These are phyloP conservation scores for Globisporangium uncinulatum DNA, from an alignment of 352 stramenopile genomes.

Conservation along the genomic window DNA sequence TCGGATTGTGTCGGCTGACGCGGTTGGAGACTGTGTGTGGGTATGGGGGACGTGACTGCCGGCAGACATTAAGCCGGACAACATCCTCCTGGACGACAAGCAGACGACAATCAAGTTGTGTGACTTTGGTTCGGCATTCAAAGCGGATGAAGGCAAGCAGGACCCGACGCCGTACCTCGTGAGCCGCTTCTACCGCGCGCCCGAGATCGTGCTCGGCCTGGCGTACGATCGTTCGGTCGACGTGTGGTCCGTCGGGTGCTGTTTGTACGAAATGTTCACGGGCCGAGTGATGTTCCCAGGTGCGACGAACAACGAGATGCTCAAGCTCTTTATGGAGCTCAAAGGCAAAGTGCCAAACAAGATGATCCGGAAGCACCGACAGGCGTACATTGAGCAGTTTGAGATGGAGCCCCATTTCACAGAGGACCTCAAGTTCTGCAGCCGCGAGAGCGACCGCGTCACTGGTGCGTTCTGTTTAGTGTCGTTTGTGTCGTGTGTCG, in stretches of 20 bases:
- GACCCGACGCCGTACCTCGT: conserved; percentile 98
- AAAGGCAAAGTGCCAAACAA: conserved; percentile 89
- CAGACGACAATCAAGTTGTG: conserved; percentile 95
- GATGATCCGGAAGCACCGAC: conserved; percentile 77
- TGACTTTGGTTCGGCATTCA: conserved; percentile 97
- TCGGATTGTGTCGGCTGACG: neutral
- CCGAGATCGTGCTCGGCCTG: conserved; percentile 90
- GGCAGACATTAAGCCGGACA: conserved; percentile 97
- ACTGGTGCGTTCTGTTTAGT: conserved; percentile 46
- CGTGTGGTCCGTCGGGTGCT: conserved; percentile 97
- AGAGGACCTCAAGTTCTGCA: conserved; percentile 82
- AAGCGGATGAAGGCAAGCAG: conserved; percentile 86
- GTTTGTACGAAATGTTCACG: conserved; percentile 97
- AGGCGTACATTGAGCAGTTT: conserved; percentile 75
- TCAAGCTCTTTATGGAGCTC: conserved; percentile 95
- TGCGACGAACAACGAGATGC: conserved; percentile 97
- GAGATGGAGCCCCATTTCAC: conserved; percentile 86
- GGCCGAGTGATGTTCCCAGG: conserved; percentile 97
- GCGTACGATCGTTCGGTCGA: conserved; percentile 95
- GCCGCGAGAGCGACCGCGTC: conserved; percentile 72
- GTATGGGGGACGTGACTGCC: conserved; percentile 4
- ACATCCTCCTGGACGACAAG: conserved; percentile 96
- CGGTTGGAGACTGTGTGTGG: conserved; percentile 3
- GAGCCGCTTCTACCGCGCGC: conserved; percentile 98
- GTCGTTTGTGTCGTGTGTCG: neutral